Evolutionary conservation across 148 eudicot genomes (phyloP), one percentile per base, ranked within the genome.

Genomic region (Spergularia bocconei): DNA sequence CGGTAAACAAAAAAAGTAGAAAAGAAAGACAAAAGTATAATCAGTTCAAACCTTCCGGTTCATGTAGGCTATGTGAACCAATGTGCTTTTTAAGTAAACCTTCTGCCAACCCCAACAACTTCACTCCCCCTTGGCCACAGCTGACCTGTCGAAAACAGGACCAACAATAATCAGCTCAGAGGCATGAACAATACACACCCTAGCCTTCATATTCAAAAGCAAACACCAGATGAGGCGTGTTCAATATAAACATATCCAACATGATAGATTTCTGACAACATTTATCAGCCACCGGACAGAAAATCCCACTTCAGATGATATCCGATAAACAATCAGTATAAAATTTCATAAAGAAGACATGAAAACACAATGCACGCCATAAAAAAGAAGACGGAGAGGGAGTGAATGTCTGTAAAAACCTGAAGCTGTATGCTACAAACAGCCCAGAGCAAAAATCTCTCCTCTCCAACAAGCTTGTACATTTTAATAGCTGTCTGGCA

Each of bases 371-470:
- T 59, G 29, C 3, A 9, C 20, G 11, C 29, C 63, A 59, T 20
- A 13, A 29, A 16, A 4, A 8, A 63, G 44, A 12, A 41, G 19
- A 14, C 13, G 33, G 12, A 55, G 19, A 56, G 58, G 47, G 39
- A 9, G 48, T 44, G 7, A 44, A 44, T 44, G 48, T 44, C 48
- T 16, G 19, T 16, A 5, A 63, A 55, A 74, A 91, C 97, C 98
- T 95, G 98, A 58, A 92, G 82, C 79, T 86, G 93, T 79, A 95
- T 92, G 86, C 97, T 92, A 75, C 96, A 90, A 68, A 95, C 93
- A 57, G 98, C 97, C 98, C 98, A 95, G 13, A 95, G 97, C 88
- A 95, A 80, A 79, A 90, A 92, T 80, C 98, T 86, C 77, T 95
- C 98, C 84, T 95, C 98, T 66, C 88, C 86, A 70, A 81, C 89